A percentile compares a stretch with the other conserved stretches of the same genome.
Conservation (phyloP, 768 basidiomycete genomes). For the Leccinellum luteum region DNA sequence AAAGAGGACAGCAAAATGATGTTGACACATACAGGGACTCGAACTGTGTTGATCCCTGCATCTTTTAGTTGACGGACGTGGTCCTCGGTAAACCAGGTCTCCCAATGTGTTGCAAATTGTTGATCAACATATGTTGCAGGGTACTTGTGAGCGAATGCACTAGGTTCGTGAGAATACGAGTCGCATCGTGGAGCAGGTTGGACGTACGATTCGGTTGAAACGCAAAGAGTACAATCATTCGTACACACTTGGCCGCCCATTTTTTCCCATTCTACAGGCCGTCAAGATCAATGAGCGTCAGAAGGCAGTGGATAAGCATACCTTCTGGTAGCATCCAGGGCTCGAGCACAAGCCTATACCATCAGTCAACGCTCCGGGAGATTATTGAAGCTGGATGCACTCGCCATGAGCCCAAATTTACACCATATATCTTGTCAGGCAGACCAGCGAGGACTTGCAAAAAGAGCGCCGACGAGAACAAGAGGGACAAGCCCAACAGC, state of each 20-base stretch:
- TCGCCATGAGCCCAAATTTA: conserved; percentile 68
- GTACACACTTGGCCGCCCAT: conserved; percentile 71
- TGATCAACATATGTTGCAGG: conserved; percentile 53
- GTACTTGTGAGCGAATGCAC: conserved; percentile 58
- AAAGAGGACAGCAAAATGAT: neutral
- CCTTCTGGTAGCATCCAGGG: conserved; percentile 82
- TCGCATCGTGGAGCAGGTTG: neutral
- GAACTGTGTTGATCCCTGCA: conserved; percentile 70
- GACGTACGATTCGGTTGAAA: conserved; percentile 61
- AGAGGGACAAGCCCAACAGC: conserved; percentile 11
- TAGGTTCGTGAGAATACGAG: conserved; percentile 23
- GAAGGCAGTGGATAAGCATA: conserved; percentile 14
- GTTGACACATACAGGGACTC: conserved; percentile 59
- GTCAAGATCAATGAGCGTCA: neutral
- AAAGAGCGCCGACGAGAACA: conserved; percentile 16
- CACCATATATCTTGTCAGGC: conserved; percentile 60
- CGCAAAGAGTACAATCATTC: conserved; percentile 57
- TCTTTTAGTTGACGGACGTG: conserved; percentile 55
- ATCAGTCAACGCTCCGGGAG: neutral
- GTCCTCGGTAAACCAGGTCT: conserved; percentile 66
- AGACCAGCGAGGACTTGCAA: conserved; percentile 17
- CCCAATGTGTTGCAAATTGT: conserved; percentile 64
- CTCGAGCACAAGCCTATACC: conserved; percentile 67
- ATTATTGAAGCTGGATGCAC: conserved; percentile 8
- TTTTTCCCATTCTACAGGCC: conserved; percentile 53